These are phyloP conservation scores for Euphrasia confusa DNA, from an alignment of 257 asterid genomes.

Conservation along the genomic window DNA sequence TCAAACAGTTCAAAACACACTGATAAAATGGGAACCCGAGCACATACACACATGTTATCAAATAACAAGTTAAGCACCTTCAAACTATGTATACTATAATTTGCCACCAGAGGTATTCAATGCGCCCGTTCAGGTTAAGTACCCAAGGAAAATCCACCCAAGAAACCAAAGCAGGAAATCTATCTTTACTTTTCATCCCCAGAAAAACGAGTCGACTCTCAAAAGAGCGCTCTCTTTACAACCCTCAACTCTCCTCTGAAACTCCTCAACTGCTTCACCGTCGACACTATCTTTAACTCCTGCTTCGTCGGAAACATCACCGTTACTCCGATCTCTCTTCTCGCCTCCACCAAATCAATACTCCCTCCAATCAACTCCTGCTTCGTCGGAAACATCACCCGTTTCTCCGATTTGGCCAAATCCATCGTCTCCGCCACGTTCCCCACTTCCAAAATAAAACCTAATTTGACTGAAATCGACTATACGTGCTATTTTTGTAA, in stretches of 20 bases:
- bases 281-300: slow-evolving; percentile 31
- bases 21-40: not conserved
- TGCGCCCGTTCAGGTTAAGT: slow-evolving; percentile 19
- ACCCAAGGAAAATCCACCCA: slow-evolving; percentile 25
- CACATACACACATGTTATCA: not conserved
- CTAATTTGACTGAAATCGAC: too few relatives aligned
- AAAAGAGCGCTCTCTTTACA: slow-evolving; percentile 37
- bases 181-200: slow-evolving; percentile 24
- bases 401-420: slow-evolving; percentile 76
- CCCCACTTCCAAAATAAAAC: slow-evolving; percentile 60
- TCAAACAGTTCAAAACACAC: slow-evolving; percentile 23
- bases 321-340: slow-evolving; percentile 37
- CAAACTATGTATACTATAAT: slow-evolving; percentile 42
- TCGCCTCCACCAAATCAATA: slow-evolving; percentile 81
- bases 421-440: slow-evolving; percentile 62
- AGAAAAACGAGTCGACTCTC: slow-evolving; percentile 18
- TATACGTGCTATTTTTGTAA: too few relatives aligned
- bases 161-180: slow-evolving; percentile 34
- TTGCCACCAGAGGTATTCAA: slow-evolving; percentile 29
- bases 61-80: slow-evolving; percentile 42
- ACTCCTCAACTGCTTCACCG: slow-evolving; percentile 42
- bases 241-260: slow-evolving; percentile 39
- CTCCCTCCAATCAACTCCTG: slow-evolving; percentile 66
- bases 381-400: slow-evolving; percentile 65
- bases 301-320: too few relatives aligned